Base-by-base conservation (phyloP, 2,329 filamentous ascomycete species). In the Colletotrichum navitas region DNA sequence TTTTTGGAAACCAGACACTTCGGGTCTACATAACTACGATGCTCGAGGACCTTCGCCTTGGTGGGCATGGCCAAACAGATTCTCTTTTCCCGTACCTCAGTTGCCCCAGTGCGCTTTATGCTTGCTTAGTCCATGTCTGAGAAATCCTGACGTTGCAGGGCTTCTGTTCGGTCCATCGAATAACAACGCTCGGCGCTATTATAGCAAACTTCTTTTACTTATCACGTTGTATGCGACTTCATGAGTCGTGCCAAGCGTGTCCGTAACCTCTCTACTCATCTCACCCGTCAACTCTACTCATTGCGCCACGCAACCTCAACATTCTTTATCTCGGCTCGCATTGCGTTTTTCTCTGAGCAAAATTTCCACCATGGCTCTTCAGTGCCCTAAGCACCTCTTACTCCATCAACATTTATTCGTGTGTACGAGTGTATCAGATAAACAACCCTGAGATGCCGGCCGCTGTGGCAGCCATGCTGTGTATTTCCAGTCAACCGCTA, bases 401-500 rank as follows among this genome's bases (percentile, higher is more conserved):
- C 65, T 69, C 65, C 56, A 51, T 43, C 32, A 47, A 55, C 24
- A 21, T 36, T 5, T 56, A 21, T 41, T 58, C 12, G 6, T 41
- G 34, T 29, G 36, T 58, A 32, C 34, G 36, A 32, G 39, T 58
- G 12, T 71, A 54, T 68, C 49, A 49, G 47, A 56, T 60, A 41
- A 64, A 64, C 32, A 64, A 64, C 39, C 41, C 65, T 68, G 39
- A 59, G 69, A 60, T 72, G 39, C 65, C 54, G 16, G 24, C 45
- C 11, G 12, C 34, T 18, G 26, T 55, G 29, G 24, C 29, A 62
- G 32, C 52, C 39, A 60, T 49, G 26, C 54, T 63, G 45, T 32
- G 36, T 52, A 60, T 60, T 51, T 49, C 69, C 54, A 64, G 24
- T 59, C 24, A 55, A 10, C 47, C 66, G 70, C 77, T 82, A 92